These are phyloP conservation scores for Komagataella pastoris DNA, from an alignment of 805 yeast genomes.

Conservation along the genomic window DNA sequence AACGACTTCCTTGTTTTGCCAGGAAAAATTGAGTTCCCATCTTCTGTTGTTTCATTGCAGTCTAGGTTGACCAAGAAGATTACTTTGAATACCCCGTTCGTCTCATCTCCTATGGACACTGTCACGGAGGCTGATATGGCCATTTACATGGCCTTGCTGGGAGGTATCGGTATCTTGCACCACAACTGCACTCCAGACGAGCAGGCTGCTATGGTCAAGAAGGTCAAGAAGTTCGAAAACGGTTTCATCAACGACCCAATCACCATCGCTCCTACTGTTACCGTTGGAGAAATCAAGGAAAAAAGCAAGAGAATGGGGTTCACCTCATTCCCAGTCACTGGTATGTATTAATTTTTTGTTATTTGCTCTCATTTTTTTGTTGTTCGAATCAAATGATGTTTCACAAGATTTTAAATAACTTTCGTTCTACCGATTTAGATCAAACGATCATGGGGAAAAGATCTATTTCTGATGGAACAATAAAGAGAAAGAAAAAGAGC, in stretches of 20 bases:
- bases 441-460: slow-evolving; percentile 94
- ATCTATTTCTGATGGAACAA: slow-evolving; percentile 23
- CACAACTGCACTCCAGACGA: slow-evolving; percentile 95
- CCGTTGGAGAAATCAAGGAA: slow-evolving; percentile 70
- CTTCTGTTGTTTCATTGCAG: slow-evolving; percentile 65
- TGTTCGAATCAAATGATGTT: slow-evolving; percentile 36
- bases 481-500: background rate
- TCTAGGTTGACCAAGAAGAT: slow-evolving; percentile 86
- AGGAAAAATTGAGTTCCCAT: slow-evolving; percentile 84
- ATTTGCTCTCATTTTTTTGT: slow-evolving; percentile 1
- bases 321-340: slow-evolving; percentile 98
- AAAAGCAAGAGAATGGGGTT: slow-evolving; percentile 71
- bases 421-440: slow-evolving; percentile 99
- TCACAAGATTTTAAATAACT: slow-evolving; percentile 49
- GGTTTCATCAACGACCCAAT: slow-evolving; percentile 95
- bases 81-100: slow-evolving; percentile 84
- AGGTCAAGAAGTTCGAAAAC: slow-evolving; percentile 93
- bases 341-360: slow-evolving; percentile 46
- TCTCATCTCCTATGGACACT: slow-evolving; percentile 98
- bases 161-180: slow-evolving; percentile 98
- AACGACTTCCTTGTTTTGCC: slow-evolving; percentile 93
- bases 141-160: slow-evolving; percentile 93
- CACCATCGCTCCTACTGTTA: slow-evolving; percentile 60
- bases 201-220: slow-evolving; percentile 96
- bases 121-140: slow-evolving; percentile 98